Base-by-base conservation (phyloP, 164 flowering plant genomes). In the Annona cherimola region DNA sequence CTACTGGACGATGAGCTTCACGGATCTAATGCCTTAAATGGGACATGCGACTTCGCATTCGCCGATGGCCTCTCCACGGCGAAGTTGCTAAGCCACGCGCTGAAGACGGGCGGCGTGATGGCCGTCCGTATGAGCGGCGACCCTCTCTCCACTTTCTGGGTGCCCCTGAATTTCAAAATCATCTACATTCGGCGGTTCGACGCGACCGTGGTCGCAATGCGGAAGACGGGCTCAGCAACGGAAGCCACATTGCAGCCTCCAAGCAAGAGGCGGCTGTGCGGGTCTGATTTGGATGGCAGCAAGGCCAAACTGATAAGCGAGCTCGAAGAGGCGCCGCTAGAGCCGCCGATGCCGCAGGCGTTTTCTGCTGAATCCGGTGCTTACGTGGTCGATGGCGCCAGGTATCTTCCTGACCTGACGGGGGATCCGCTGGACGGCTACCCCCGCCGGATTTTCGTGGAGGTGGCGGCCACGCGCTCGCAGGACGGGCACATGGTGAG, bases 401-500 rank as follows among this genome's bases (percentile, higher is more conserved):
- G 76, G 70, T 90, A 77, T 80, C 83, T 94, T 0, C 96, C 97
- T 0, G 87, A 94, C 67, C 65, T 94, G 57, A 46, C 83, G 71
- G 88, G 88, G 0, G 93, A 88, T 69, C 76, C 90, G 2, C 82
- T 94, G 0, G 87, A 83, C 44, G 79, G 69, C 54, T 94, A 90
- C 81, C 81, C 88, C 0, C 79, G 94, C 0, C 81, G 96, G 0
- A 83, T 94, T 0, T 92, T 90, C 83, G 82, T 92, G 50, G 84
- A 88, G 26, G 89, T 87, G 9, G 73, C 0, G 81, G 73, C 65
- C 70, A 64, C 26, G 69, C 96, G 89, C 81, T 91, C 95, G 57
- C 98, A 93, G 0, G 95, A 88, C 1, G 96, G 96, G 79, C 98
- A 93, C 95, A 91, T 91, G 65, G 98, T 90, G 71, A 93, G 90